Base-by-base conservation (phyloP, 2,329 filamentous ascomycete genomes). In the Decorospora gaudefroyi region DNA sequence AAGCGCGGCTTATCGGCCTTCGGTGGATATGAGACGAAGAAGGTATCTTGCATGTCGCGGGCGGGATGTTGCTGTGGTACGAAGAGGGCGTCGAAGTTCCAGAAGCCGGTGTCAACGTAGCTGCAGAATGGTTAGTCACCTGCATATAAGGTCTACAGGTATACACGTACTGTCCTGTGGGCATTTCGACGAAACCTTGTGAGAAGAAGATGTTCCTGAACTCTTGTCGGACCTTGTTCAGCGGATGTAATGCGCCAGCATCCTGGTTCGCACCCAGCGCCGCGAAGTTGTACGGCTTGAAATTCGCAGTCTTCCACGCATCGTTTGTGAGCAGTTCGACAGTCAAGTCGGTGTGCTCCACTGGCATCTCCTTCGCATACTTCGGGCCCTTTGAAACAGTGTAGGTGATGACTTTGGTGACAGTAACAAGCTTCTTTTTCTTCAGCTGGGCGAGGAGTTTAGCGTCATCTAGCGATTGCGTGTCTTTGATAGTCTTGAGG, bases 171-270 rank as follows among this genome's bases (percentile, higher is more conserved):
- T 88, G 84, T 74, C 87, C 87, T 35, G 92, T 96, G 10, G 91
- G 88, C 93, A 99, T 97, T 78, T 99, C 93, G 65, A 92, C 86
- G 76, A 97, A 99, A 39, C 92, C 93, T 85, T 96, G 95, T 70
- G 96, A 90, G 75, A 99, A 97, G 84, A 99, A 99, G 69, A 99
- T 96, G 68, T 93, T 88, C 46, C 93, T 81, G 81, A 99, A 96
- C 74, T 97, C 93, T 62, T 89, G 83, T 60, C 93, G 87, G 62
- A 97, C 92, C 78, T 97, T 97, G 76, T 90, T 96, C 58, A 99
- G 53, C 4, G 76, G 76, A 61, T 78, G 76, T 52, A 78, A 55
- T 25, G 74, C 72, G 44, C 75, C 75, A 12, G 73, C 67, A 43
- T 74, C 68, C 76, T 66, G 85, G 29, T 84, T 67, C 80, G 86